phyloP scores from a whole-genome alignment of 331 rosid species.

The Telfairia occidentalis region DNA sequence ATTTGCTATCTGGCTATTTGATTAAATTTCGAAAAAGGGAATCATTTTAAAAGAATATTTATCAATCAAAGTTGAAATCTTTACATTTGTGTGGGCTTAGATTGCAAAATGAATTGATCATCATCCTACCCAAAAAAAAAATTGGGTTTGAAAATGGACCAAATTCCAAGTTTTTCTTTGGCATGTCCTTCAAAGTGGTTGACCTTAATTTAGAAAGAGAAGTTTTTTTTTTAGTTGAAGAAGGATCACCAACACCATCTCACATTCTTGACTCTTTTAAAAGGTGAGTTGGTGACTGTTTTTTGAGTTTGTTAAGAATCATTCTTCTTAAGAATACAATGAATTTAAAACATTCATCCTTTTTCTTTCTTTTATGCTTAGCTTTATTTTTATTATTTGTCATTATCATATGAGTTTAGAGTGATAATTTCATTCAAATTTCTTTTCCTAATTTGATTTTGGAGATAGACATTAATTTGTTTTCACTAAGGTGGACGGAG shows the following conservation, averaged over 20 bases:
- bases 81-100: not conserved
- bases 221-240: constrained; percentile 5
- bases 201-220: not conserved
- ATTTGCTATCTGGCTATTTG: too few relatives aligned
- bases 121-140: not conserved
- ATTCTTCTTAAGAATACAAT: not conserved
- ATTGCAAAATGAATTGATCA: not conserved
- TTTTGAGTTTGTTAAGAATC: not conserved
- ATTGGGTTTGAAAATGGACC: not conserved
- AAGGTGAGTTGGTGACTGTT: not conserved
- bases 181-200: not conserved
- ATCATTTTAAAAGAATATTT: too few relatives aligned
- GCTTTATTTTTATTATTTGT: not conserved
- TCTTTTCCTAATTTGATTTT: too few relatives aligned
- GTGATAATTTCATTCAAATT: too few relatives aligned
- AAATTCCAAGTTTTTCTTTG: not conserved
- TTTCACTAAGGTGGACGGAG: too few relatives aligned
- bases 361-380: not conserved
- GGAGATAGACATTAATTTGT: too few relatives aligned
- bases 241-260: not conserved
- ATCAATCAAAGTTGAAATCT: not conserved
- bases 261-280: not conserved
- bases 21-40: too few relatives aligned
- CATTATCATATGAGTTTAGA: too few relatives aligned
- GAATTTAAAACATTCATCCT: too few relatives aligned